Conservation (phyloP, 2,329 filamentous ascomycete species). For the Fusarium armeniacum region DNA sequence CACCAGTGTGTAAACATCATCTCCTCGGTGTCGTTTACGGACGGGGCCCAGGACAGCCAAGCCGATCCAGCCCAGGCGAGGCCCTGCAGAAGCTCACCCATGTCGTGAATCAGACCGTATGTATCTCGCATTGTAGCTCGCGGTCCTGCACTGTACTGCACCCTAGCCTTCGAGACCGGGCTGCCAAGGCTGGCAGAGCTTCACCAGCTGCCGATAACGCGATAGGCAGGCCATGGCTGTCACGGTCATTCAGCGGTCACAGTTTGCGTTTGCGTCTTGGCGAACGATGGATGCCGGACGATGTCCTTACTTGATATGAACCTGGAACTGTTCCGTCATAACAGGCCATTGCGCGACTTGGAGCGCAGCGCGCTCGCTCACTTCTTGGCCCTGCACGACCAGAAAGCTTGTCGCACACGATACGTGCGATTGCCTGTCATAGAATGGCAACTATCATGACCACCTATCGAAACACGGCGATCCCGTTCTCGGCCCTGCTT, state of each 20-base stretch:
- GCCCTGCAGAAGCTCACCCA: constrained; percentile 39
- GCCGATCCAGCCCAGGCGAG: constrained; percentile 45
- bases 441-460: constrained; percentile 29
- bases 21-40: constrained; percentile 31
- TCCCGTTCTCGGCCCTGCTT: constrained; percentile 35
- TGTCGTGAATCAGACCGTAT: constrained; percentile 29
- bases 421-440: constrained; percentile 28
- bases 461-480: constrained; percentile 44
- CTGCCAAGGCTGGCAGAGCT: constrained; percentile 45
- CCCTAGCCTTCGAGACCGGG: neutral
- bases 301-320: constrained; percentile 27
- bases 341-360: constrained; percentile 39
- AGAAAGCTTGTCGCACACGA: constrained; percentile 27
- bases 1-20: constrained; percentile 28
- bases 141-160: neutral
- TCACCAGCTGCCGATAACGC: constrained; percentile 51
- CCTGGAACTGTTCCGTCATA: constrained; percentile 44
- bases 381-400: constrained; percentile 3
- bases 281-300: constrained; percentile 37
- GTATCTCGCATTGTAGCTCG: constrained; percentile 34
- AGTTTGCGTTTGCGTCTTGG: constrained; percentile 30
- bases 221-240: constrained; percentile 46
- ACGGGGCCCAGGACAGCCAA: constrained; percentile 36
- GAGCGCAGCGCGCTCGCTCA: neutral
- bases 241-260: constrained; percentile 39